Base-by-base conservation (phyloP, 2,329 filamentous ascomycete species). In the Aspergillus phoenicis region DNA sequence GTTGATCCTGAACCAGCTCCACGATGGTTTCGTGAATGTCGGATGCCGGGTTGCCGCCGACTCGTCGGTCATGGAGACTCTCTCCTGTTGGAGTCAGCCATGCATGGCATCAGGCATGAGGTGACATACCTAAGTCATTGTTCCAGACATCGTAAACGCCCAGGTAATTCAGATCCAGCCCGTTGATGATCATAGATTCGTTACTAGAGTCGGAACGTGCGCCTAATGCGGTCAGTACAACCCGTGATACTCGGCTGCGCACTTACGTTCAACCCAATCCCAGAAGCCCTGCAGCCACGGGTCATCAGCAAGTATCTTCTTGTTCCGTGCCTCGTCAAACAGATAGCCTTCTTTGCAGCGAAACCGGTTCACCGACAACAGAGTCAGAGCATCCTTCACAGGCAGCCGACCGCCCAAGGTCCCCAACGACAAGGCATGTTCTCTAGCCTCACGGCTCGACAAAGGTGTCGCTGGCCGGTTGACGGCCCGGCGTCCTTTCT, bases 141-240 rank as follows among this genome's bases (percentile, higher is more conserved):
- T 80, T 82, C 85, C 85, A 88, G 13, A 88, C 79, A 41, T 80
- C 81, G 62, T 79, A 80, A 10, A 89, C 80, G 2, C 87, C 87
- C 20, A 88, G 71, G 68, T 85, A 89, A 66, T 84, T 87, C 56
- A 89, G 71, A 68, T 89, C 87, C 15, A 87, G 73, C 1, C 79
- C 78, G 52, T 83, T 81, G 24, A 82, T 77, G 10, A 85, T 78
- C 84, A 88, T 87, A 7, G 81, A 81, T 33, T 82, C 77, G 33
- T 80, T 77, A 45, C 77, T 66, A 39, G 79, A 78, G 52, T 77
- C 73, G 13, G 64, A 64, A 26, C 73, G 74, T 33, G 80, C 75
- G 52, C 74, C 78, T 80, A 20, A 20, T 20, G 15, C 8, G 17
- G 3, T 71, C 53, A 68, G 66, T 48, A 62, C 24, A 48, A 2